Conservation (phyloP, 2,329 filamentous ascomycete genomes). For the Achaetomium macrosporum region DNA sequence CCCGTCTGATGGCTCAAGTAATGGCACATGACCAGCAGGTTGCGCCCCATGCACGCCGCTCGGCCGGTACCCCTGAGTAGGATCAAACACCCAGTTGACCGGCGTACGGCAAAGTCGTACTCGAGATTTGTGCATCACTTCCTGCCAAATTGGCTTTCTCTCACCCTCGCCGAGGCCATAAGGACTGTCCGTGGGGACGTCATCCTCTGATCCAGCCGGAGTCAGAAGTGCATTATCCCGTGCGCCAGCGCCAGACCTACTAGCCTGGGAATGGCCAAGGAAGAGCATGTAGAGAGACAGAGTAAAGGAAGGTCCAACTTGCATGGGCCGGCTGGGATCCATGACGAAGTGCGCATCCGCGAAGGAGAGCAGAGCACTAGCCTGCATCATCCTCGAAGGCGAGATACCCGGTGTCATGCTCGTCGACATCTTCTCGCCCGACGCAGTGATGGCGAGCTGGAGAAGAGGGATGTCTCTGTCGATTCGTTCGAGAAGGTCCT, state of each 20-base stretch:
- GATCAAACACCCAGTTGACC: slow-evolving; percentile 44
- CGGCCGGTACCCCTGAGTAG: slow-evolving; percentile 29
- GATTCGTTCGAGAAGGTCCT: slow-evolving; percentile 66
- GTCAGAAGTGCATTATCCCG: background rate
- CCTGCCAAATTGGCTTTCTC: slow-evolving; percentile 79
- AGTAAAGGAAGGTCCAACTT: slow-evolving; percentile 82
- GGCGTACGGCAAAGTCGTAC: slow-evolving; percentile 73
- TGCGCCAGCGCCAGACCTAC: background rate
- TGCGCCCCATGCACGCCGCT: background rate
- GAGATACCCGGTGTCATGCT: slow-evolving; percentile 77
- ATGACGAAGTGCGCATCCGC: slow-evolving; percentile 78
- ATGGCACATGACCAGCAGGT: background rate
- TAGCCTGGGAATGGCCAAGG: slow-evolving; percentile 54
- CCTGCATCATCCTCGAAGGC: slow-evolving; percentile 83
- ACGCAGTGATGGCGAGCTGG: slow-evolving; percentile 89
- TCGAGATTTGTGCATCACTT: slow-evolving; percentile 88
- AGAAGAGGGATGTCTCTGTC: slow-evolving; percentile 89
- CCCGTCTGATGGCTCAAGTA: slow-evolving; percentile 24
- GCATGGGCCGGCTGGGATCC: slow-evolving; percentile 57
- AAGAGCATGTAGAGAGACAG: slow-evolving; percentile 96
- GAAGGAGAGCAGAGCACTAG: slow-evolving; percentile 82
- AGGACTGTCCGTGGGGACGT: slow-evolving; percentile 38
- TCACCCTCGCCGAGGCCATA: slow-evolving; percentile 48
- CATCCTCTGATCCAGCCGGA: slow-evolving; percentile 6
- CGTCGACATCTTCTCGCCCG: slow-evolving; percentile 78